Percentiles rank a stretch among this genome's conserved stretches.
These are phyloP conservation scores for Dysphania ambrosioides DNA, from an alignment of 148 eudicot species.

Conservation along the genomic window DNA sequence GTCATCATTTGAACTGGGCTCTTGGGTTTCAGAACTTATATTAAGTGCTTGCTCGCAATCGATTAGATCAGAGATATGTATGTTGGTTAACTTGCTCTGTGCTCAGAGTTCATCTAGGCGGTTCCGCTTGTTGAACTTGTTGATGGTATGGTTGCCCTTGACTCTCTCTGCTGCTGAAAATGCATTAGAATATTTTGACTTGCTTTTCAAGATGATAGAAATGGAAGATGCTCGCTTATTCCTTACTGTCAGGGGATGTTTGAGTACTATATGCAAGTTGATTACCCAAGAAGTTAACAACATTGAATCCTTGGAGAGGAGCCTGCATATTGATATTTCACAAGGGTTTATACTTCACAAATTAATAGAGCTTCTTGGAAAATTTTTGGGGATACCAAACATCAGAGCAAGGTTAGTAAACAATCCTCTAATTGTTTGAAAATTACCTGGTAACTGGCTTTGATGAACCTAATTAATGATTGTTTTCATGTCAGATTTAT, in stretches of 20 bases:
- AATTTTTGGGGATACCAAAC: slow-evolving; percentile 90
- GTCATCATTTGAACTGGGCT: slow-evolving; percentile 93
- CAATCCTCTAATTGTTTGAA: slow-evolving; percentile 3
- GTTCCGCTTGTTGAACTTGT: slow-evolving; percentile 80
- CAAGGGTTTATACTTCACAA: slow-evolving; percentile 99
- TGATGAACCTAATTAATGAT: slow-evolving; percentile 10
- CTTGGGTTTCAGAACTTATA: slow-evolving; percentile 98
- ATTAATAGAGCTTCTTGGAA: slow-evolving; percentile 97
- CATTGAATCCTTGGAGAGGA: slow-evolving; percentile 88
- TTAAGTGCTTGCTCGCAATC: slow-evolving; percentile 98
- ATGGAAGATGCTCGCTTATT: slow-evolving; percentile 95
- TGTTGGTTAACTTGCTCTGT: slow-evolving; percentile 85
- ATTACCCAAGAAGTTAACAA: slow-evolving; percentile 83
- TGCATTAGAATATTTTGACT: slow-evolving; percentile 93
- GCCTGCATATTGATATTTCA: slow-evolving; percentile 92
- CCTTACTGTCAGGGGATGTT: slow-evolving; percentile 90
- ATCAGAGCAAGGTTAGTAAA: slow-evolving; percentile 77
- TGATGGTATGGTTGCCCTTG: slow-evolving; percentile 85
- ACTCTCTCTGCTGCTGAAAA: slow-evolving; percentile 95
- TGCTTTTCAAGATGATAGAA: slow-evolving; percentile 93
- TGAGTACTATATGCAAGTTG: slow-evolving; percentile 71
- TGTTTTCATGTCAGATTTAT: slow-evolving; percentile 60
- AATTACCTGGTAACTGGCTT: slow-evolving; percentile 5
- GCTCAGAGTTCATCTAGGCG: slow-evolving; percentile 82
- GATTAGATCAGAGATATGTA: slow-evolving; percentile 96